phyloP scores from a whole-genome alignment of 768 basidiomycete species.

The Suillus bovinus region DNA sequence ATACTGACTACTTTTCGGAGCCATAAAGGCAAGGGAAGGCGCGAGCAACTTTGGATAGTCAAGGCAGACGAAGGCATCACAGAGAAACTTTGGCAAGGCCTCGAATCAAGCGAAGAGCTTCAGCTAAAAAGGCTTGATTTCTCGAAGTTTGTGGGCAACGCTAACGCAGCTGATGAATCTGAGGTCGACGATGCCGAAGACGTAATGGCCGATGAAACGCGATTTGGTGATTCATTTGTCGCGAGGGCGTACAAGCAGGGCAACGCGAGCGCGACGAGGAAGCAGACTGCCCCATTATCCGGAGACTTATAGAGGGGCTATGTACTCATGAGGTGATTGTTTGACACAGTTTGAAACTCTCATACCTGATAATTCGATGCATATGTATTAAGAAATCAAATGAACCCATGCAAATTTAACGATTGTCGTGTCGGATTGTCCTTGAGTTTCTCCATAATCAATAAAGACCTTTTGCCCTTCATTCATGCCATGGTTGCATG shows the following conservation, averaged over 20 bases:
- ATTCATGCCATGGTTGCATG: background rate
- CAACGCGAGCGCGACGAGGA: slow-evolving; percentile 62
- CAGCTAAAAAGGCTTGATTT: slow-evolving; percentile 43
- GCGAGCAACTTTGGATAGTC: slow-evolving; percentile 71
- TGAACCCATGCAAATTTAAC: background rate
- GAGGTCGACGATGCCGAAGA: slow-evolving; percentile 17
- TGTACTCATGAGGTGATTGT: background rate
- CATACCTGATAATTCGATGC: background rate
- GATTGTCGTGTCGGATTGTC: background rate
- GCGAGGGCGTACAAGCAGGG: slow-evolving; percentile 65
- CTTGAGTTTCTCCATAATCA: background rate
- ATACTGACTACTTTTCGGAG: slow-evolving; percentile 73
- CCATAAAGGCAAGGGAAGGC: slow-evolving; percentile 54
- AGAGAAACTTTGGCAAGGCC: slow-evolving; percentile 51
- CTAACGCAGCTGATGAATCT: slow-evolving; percentile 10
- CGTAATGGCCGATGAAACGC: slow-evolving; percentile 15
- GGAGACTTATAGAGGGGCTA: slow-evolving; percentile 51
- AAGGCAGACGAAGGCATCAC: slow-evolving; percentile 35
- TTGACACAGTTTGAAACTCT: background rate
- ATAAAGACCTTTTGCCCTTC: background rate
- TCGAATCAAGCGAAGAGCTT: slow-evolving; percentile 58
- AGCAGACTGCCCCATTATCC: slow-evolving; percentile 64
- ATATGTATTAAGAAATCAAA: background rate
- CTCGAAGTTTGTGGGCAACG: slow-evolving; percentile 11
- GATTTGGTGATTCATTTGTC: slow-evolving; percentile 25